These are phyloP conservation scores for Neostapfia colusana DNA, from an alignment of 176 grass and related monocot genomes.

Conservation along the genomic window DNA sequence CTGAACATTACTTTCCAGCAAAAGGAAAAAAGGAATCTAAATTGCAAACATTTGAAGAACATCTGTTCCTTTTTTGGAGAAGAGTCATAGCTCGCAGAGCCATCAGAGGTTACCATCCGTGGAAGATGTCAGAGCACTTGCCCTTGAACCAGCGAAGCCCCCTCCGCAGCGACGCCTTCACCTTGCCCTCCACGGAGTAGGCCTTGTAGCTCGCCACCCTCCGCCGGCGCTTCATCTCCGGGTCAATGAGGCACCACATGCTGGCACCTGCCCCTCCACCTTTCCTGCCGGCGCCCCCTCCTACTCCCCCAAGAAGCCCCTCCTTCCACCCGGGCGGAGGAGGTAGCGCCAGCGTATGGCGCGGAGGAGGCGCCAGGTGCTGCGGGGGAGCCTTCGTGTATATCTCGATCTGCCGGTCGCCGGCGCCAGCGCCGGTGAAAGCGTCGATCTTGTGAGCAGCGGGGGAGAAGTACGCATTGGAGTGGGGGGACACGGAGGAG, in stretches of 20 bases:
- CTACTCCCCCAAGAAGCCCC: conserved; percentile 30
- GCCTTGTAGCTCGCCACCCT: conserved; percentile 86
- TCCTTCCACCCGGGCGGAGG: conserved; percentile 50
- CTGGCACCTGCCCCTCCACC: conserved; percentile 7
- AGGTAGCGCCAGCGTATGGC: conserved; percentile 39
- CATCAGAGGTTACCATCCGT: conserved; percentile 58
- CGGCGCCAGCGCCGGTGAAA: conserved; percentile 40
- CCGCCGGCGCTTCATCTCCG: conserved; percentile 75
- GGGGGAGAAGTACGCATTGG: conserved; percentile 41
- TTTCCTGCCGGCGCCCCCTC: conserved; percentile 12
- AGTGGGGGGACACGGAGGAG: conserved; percentile 31
- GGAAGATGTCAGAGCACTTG: conserved; percentile 79
- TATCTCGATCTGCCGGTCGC: conserved; percentile 47
- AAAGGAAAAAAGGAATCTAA: conserved; percentile 32
- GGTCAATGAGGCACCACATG: conserved; percentile 83
- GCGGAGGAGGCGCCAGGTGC: conserved; percentile 36
- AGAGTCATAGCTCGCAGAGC: conserved; percentile 1
- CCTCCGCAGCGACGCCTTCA: conserved; percentile 68
- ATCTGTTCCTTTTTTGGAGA: conserved; percentile 30
- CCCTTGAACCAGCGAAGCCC: conserved; percentile 76
- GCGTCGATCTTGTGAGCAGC: conserved; percentile 19
- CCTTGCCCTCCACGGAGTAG: conserved; percentile 79
- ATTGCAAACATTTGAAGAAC: conserved; percentile 28
- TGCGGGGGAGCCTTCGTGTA: conserved; percentile 44
- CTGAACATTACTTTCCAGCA: conserved; percentile 22